Percentiles rank a stretch among this genome's conserved stretches.
These are phyloP conservation scores for Pestalotiopsis sp. DNA, from an alignment of 2,329 filamentous ascomycete species.

Conservation along the genomic window DNA sequence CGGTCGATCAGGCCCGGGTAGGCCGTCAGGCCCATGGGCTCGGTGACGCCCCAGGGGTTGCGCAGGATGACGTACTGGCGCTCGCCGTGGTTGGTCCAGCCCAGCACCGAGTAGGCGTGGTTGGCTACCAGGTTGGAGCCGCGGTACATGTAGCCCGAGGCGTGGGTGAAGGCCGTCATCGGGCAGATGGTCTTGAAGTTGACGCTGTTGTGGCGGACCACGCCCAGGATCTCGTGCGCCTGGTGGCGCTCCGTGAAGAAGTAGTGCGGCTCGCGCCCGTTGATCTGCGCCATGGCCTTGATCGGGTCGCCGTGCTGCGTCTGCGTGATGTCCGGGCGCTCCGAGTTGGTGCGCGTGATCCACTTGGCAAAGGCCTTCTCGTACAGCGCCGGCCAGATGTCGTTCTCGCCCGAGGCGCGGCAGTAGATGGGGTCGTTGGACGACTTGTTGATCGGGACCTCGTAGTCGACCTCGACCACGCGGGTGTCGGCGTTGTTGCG, in stretches of 20 bases:
- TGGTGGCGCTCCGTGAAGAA: conserved; percentile 35
- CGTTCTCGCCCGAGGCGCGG: conserved; percentile 40
- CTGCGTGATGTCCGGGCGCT: conserved; percentile 44
- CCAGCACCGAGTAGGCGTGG: conserved; percentile 47
- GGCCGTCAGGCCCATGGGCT: conserved; percentile 41
- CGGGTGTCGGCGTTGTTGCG: conserved; percentile 40
- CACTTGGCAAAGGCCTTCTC: conserved; percentile 52
- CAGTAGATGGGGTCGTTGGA: conserved; percentile 44
- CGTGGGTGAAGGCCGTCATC: conserved; percentile 43
- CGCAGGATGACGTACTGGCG: conserved; percentile 44
- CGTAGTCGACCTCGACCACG: conserved; percentile 44
- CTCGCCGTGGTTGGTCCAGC: conserved; percentile 36
- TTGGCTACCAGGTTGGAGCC: conserved; percentile 47
- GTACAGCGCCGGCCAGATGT: conserved; percentile 48
- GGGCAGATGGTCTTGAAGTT: conserved; percentile 47
- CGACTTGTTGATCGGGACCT: conserved; percentile 46
- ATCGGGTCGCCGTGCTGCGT: conserved; percentile 43
- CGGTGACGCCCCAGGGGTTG: conserved; percentile 47
- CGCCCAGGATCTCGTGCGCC: conserved; percentile 35
- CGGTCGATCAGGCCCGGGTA: conserved; percentile 41
- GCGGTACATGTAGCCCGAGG: conserved; percentile 37
- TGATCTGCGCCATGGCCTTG: conserved; percentile 48
- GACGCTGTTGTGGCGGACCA: conserved; percentile 41
- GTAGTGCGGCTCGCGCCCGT: conserved; percentile 39
- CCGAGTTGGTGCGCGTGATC: conserved; percentile 33